phyloP scores from a whole-genome alignment of 495 filamentous ascomycete species.

The Podospora fimiseda region DNA sequence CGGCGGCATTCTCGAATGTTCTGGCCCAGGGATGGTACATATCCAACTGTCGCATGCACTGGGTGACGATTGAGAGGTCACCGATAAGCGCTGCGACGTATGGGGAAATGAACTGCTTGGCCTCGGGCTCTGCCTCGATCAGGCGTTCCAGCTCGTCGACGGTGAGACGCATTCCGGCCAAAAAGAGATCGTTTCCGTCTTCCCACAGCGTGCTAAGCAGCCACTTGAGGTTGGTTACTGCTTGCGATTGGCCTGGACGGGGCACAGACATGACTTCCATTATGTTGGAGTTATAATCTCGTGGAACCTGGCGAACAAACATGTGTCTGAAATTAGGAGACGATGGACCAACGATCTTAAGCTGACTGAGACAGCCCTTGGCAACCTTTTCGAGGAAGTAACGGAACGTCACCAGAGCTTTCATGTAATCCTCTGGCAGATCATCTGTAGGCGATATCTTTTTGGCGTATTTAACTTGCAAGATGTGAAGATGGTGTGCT shows the following conservation, averaged over 20 bases:
- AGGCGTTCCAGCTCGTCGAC: slow-evolving; percentile 43
- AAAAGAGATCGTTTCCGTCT: slow-evolving; percentile 18
- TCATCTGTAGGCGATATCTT: slow-evolving; percentile 4
- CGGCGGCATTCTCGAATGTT: slow-evolving; percentile 24
- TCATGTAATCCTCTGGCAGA: slow-evolving; percentile 9
- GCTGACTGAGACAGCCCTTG: slow-evolving; percentile 3
- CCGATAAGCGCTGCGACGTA: slow-evolving; percentile 31
- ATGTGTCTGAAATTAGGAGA: slow-evolving; percentile 34
- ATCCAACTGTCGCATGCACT: slow-evolving; percentile 37
- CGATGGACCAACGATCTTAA: slow-evolving; percentile 18
- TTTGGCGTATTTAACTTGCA: slow-evolving; percentile 6
- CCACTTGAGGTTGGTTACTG: slow-evolving; percentile 26
- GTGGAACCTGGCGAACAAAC: slow-evolving; percentile 12
- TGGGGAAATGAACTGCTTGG: slow-evolving; percentile 33
- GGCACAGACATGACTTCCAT: background rate
- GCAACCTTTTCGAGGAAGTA: slow-evolving; percentile 1
- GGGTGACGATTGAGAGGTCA: slow-evolving; percentile 37
- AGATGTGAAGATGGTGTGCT: background rate
- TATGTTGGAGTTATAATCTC: background rate
- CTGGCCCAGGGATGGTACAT: slow-evolving; percentile 45
- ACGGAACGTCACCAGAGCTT: slow-evolving; percentile 10
- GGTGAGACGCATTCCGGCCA: slow-evolving; percentile 26
- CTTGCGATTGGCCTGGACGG: slow-evolving; percentile 12
- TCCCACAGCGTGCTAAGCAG: slow-evolving; percentile 26
- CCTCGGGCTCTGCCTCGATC: slow-evolving; percentile 29